Conservation (phyloP, 805 yeast species). For the Nakazawaea wyomingensis region DNA sequence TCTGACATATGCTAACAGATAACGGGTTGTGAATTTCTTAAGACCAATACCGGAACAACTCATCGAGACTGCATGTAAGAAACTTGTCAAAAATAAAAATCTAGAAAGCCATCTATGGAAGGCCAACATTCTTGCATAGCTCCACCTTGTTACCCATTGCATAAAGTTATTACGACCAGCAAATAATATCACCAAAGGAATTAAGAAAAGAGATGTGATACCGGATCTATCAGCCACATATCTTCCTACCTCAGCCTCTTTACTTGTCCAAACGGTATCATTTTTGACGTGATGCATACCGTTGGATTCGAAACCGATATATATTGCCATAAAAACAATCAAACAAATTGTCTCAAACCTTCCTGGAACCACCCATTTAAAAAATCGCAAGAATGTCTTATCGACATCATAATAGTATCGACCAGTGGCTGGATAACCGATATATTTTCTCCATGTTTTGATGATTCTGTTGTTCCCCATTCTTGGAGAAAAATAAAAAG, state of each 20-base stretch:
- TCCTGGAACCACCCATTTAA: constrained; percentile 40
- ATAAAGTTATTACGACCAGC: constrained; percentile 61
- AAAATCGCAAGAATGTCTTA: background rate
- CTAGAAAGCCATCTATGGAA: constrained; percentile 58
- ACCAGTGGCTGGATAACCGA: constrained; percentile 18
- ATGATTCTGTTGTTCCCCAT: constrained; percentile 14
- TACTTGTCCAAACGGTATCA: constrained; percentile 1
- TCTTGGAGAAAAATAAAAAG: constrained; percentile 33
- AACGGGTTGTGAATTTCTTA: constrained; percentile 16
- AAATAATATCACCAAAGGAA: constrained; percentile 50
- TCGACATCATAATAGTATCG: background rate
- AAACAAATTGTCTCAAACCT: constrained; percentile 45
- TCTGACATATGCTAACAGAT: constrained; percentile 1
- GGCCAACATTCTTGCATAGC: constrained; percentile 45
- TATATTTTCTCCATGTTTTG: constrained; percentile 22
- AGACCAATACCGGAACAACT: constrained; percentile 19
- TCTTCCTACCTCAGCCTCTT: constrained; percentile 21
- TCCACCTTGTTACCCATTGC: constrained; percentile 57
- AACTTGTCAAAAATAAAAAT: constrained; percentile 31
- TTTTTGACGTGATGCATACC: constrained; percentile 12
- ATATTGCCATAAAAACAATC: constrained; percentile 28
- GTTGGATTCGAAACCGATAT: constrained; percentile 17
- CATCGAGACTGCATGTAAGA: constrained; percentile 38
- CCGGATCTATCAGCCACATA: constrained; percentile 50
- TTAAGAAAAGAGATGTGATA: constrained; percentile 37